These are phyloP conservation scores for Metschnikowia rubicola DNA, from an alignment of 805 yeast species.

Conservation along the genomic window DNA sequence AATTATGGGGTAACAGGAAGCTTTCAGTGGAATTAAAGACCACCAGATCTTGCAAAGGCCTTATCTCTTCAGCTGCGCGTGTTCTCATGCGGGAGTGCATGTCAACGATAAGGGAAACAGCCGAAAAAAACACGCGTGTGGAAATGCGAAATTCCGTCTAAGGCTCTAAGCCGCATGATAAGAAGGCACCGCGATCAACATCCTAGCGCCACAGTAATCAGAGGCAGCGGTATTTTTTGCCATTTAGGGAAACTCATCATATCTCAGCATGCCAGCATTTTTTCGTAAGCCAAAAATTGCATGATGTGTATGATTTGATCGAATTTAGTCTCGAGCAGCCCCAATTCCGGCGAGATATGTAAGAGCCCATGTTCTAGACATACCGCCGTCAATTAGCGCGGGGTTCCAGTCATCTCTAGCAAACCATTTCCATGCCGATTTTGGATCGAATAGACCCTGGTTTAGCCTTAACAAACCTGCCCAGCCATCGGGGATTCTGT, in stretches of 20 bases:
- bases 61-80: not conserved
- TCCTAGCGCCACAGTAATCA: too few relatives aligned
- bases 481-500: constrained; percentile 63
- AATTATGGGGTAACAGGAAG: not conserved
- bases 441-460: constrained; percentile 70
- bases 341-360: constrained; percentile 63
- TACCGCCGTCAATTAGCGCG: constrained; percentile 74
- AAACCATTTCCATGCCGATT: constrained; percentile 43
- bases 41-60: not conserved
- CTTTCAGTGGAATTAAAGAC: not conserved
- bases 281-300: too few relatives aligned
- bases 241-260: too few relatives aligned
- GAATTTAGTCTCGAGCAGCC: constrained; percentile 4
- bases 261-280: too few relatives aligned
- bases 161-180: not conserved
- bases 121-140: not conserved
- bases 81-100: constrained; percentile 2
- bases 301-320: too few relatives aligned
- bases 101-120: not conserved
- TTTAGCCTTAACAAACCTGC: constrained; percentile 69
- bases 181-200: not conserved
- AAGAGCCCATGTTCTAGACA: constrained; percentile 82
- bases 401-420: constrained; percentile 49
- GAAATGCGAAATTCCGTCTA: not conserved
- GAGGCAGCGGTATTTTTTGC: too few relatives aligned